Conservation (phyloP, 2,329 filamentous ascomycete genomes). For the Canariomyces notabilis region DNA sequence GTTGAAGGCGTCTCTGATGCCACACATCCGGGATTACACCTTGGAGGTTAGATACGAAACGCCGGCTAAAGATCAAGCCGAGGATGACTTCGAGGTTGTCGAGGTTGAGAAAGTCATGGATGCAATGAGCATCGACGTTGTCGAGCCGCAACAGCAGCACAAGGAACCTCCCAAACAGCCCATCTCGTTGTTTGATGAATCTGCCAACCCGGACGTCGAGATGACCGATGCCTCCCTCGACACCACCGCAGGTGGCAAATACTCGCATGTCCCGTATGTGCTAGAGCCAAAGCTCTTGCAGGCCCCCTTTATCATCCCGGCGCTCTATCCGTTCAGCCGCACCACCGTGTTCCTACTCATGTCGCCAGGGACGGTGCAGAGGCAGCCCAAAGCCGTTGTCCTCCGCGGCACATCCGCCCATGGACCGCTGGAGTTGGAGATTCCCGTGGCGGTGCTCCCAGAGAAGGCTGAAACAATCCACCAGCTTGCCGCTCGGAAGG, state of each 20-base stretch:
- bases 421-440: slow-evolving; percentile 57
- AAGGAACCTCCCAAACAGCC: slow-evolving; percentile 30
- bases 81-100: slow-evolving; percentile 58
- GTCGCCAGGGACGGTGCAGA: slow-evolving; percentile 41
- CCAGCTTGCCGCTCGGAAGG: slow-evolving; percentile 64
- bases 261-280: slow-evolving; percentile 49
- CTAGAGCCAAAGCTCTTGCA: slow-evolving; percentile 55
- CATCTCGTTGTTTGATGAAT: slow-evolving; percentile 57
- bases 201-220: slow-evolving; percentile 37
- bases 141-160: slow-evolving; percentile 18
- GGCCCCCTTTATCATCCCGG: slow-evolving; percentile 57
- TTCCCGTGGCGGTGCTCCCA: slow-evolving; percentile 52
- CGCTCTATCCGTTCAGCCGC: slow-evolving; percentile 62
- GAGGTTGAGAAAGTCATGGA: slow-evolving; percentile 57
- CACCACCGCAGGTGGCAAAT: slow-evolving; percentile 31
- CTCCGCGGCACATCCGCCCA: slow-evolving; percentile 53
- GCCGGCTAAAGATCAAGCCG: slow-evolving; percentile 15
- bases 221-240: slow-evolving; percentile 26
- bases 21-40: slow-evolving; percentile 59
- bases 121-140: slow-evolving; percentile 37
- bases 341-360: slow-evolving; percentile 62
- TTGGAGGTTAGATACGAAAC: slow-evolving; percentile 57
- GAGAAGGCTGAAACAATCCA: slow-evolving; percentile 55
- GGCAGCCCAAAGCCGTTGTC: slow-evolving; percentile 49
- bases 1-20: slow-evolving; percentile 64